Conservation (phyloP, 2,329 filamentous ascomycete species). For the Paradendryphiella salina region DNA sequence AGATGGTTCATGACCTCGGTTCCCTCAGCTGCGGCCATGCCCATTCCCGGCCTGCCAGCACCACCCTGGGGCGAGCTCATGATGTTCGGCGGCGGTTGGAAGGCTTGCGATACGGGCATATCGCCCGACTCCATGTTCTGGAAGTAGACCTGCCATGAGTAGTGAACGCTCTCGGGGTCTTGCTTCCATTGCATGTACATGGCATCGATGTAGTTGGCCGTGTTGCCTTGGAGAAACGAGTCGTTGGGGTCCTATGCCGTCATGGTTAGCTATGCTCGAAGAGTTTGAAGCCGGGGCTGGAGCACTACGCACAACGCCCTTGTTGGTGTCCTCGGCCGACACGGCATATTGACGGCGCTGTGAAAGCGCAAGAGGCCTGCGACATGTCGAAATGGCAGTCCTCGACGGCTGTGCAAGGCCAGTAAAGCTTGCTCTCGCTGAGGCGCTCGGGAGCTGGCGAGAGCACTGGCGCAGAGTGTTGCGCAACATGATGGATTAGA, state of each 20-base stretch:
- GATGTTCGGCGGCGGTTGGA: conserved; percentile 91
- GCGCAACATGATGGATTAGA: conserved; percentile 67
- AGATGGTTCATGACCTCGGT: conserved; percentile 92
- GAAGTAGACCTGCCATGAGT: conserved; percentile 99
- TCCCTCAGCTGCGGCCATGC: conserved; percentile 67
- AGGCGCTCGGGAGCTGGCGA: conserved; percentile 64
- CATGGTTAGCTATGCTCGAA: conserved; percentile 33
- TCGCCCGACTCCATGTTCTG: conserved; percentile 98
- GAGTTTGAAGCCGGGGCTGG: conserved; percentile 15
- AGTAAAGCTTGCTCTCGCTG: conserved; percentile 51
- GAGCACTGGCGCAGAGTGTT: conserved; percentile 67
- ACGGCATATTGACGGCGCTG: conserved; percentile 62
- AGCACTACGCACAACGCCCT: conserved; percentile 60
- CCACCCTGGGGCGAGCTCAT: conserved; percentile 80
- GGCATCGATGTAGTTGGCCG: conserved; percentile 98
- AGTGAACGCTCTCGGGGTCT: conserved; percentile 89
- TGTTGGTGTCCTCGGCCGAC: conserved; percentile 60
- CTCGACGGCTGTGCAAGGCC: conserved; percentile 46
- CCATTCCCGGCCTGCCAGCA: conserved; percentile 69
- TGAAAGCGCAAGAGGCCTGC: conserved; percentile 52
- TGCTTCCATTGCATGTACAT: conserved; percentile 99
- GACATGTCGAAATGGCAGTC: conserved; percentile 52
- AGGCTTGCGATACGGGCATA: conserved; percentile 96
- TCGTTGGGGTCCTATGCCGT: conserved; percentile 75
- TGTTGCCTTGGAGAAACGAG: conserved; percentile 94